Base-by-base conservation (phyloP, 495 filamentous ascomycete species). In the Aspergillus bridgeri region DNA sequence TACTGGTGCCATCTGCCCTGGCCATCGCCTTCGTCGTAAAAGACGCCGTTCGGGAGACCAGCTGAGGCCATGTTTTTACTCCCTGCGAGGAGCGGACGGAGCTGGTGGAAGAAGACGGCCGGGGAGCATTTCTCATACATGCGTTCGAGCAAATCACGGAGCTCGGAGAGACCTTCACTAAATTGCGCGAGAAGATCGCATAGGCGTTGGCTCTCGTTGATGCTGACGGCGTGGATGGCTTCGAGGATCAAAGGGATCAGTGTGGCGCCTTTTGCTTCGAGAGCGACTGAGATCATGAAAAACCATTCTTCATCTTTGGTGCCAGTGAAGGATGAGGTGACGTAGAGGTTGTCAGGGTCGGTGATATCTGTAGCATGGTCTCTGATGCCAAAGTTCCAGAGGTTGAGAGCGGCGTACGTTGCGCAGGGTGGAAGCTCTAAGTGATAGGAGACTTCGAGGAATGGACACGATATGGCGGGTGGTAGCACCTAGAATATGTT, bases 301-400 rank as follows among this genome's bases (percentile, higher is more conserved):
- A 98, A 98, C 94, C 94, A 98, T 53, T 93, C 93, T 70, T 98
- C 94, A 63, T 98, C 94, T 42, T 92, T 80, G 11, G 90, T 89
- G 20, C 90, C 94, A 15, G 95, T 98, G 67, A 96, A 95, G 7
- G 94, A 96, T 47, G 81, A 78, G 55, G 94, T 76, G 1, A 89
- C 88, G 18, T 86, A 84, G 45, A 98, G 78, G 60, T 96, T 95
- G 57, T 95, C 86, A 19, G 95, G 82, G 49, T 86, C 81, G 59
- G 96, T 90, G 48, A 95, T 83, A 18, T 83, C 82, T 66, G 90
- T 84, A 55, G 85, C 82, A 48, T 77, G 67, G 58, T 91, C 86
- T 27, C 91, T 73, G 9, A 89, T 83, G 68, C 86, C 87, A 81
- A 86, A 97, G 70, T 98, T 98, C 94, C 95, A 98, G 15, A 98